These are phyloP conservation scores for Pichia rugopelliculosa DNA, from an alignment of 805 yeast genomes.

Conservation along the genomic window DNA sequence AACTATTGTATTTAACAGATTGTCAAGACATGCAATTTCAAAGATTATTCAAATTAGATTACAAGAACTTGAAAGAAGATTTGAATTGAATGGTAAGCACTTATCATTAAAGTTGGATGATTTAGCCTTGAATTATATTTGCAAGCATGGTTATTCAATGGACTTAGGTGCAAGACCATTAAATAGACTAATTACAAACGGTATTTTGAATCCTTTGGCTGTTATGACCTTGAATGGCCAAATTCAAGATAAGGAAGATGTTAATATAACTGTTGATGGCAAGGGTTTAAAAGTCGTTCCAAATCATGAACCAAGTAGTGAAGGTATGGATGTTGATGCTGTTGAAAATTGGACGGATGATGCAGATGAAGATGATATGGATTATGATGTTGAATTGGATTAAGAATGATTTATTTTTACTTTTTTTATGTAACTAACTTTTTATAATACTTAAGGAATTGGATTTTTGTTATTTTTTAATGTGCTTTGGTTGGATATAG, in stretches of 20 bases:
- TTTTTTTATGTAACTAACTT: background rate
- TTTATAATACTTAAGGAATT: background rate
- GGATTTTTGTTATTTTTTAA: background rate
- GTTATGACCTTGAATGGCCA: conserved; percentile 83
- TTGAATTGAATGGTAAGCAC: conserved; percentile 75
- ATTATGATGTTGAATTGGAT: conserved; percentile 20
- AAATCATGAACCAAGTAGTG: conserved; percentile 63
- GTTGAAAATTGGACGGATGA: conserved; percentile 58
- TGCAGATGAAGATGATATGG: conserved; percentile 44
- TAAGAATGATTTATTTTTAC: conserved; percentile 6
- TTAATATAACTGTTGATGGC: conserved; percentile 48
- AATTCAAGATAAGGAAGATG: conserved; percentile 80
- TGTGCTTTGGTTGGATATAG: too few relatives aligned
- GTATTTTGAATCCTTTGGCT: conserved; percentile 82
- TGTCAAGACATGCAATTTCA: conserved; percentile 84
- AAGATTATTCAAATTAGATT: conserved; percentile 86
- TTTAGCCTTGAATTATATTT: conserved; percentile 73
- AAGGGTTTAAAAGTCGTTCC: conserved; percentile 76
- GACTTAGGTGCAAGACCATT: conserved; percentile 97
- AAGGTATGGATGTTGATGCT: conserved; percentile 46
- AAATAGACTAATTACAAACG: conserved; percentile 83
- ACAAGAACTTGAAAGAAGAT: conserved; percentile 76
- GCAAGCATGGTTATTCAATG: conserved; percentile 80
- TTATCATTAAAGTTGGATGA: conserved; percentile 66
- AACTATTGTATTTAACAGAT: conserved; percentile 85